These are phyloP conservation scores for Eragrostis nindensis DNA, from an alignment of 176 grass and related monocot genomes.

Conservation along the genomic window DNA sequence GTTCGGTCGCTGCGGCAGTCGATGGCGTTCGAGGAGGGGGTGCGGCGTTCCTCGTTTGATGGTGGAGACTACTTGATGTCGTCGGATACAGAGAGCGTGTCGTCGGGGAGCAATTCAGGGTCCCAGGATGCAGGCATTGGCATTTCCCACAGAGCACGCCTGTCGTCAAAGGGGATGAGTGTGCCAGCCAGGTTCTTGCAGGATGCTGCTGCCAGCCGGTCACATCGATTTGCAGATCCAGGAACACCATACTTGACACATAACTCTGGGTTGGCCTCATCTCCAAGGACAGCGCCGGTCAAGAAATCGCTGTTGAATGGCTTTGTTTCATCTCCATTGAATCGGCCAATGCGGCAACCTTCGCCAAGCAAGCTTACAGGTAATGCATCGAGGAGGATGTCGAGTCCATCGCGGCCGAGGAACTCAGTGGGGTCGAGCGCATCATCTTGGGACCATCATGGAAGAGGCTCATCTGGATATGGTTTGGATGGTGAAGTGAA, in stretches of 20 bases:
- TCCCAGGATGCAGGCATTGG: slow-evolving; percentile 57
- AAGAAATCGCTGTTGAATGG: slow-evolving; percentile 66
- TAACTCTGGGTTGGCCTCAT: slow-evolving; percentile 34
- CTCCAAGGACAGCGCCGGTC: slow-evolving; percentile 53
- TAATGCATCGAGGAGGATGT: slow-evolving; percentile 55
- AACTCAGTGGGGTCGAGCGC: slow-evolving; percentile 23
- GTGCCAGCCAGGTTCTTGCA: slow-evolving; percentile 70
- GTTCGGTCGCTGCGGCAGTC: slow-evolving; percentile 77
- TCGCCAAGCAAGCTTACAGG: slow-evolving; percentile 58
- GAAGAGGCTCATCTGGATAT: slow-evolving; percentile 56
- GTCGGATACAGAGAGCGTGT: slow-evolving; percentile 82
- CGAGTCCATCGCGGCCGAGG: slow-evolving; percentile 63
- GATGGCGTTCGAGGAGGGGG: slow-evolving; percentile 60
- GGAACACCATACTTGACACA: slow-evolving; percentile 45
- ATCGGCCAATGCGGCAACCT: slow-evolving; percentile 52
- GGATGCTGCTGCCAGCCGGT: slow-evolving; percentile 53
- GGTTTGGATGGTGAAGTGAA: slow-evolving; percentile 55
- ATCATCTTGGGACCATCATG: slow-evolving; percentile 44
- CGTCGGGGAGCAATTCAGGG: slow-evolving; percentile 81
- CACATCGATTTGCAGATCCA: slow-evolving; percentile 51
- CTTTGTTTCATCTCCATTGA: slow-evolving; percentile 50
- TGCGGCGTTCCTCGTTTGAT: slow-evolving; percentile 56
- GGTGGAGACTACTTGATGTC: slow-evolving; percentile 62
- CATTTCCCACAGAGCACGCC: slow-evolving; percentile 33
- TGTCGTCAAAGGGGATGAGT: slow-evolving; percentile 47